phyloP scores from a whole-genome alignment of 495 filamentous ascomycete genomes.

The Penicillium longicatenatum region DNA sequence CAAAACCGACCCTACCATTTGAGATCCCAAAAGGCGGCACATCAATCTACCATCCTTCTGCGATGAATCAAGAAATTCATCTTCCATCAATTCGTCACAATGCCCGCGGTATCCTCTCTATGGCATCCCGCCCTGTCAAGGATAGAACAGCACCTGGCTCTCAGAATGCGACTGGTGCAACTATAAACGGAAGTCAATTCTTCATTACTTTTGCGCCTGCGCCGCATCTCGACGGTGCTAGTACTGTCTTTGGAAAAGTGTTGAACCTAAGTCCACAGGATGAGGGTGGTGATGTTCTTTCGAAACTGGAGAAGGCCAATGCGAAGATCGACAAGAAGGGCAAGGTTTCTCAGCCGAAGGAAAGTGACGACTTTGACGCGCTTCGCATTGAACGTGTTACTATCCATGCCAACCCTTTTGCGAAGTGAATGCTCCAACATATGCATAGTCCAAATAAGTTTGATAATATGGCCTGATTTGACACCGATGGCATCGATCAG shows the following conservation, averaged over 20 bases:
- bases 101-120: conserved; percentile 80
- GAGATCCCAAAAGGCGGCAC: conserved; percentile 72
- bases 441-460: background rate
- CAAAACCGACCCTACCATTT: conserved; percentile 45
- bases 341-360: conserved; percentile 63
- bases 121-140: conserved; percentile 82
- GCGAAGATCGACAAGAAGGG: conserved; percentile 88
- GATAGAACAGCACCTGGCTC: conserved; percentile 51
- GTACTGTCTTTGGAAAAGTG: conserved; percentile 90
- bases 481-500: background rate
- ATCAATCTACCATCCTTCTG: conserved; percentile 76
- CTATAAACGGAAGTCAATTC: conserved; percentile 93
- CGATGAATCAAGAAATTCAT: conserved; percentile 91
- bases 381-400: conserved; percentile 73
- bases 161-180: conserved; percentile 54
- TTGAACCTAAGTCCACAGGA: conserved; percentile 49
- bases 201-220: conserved; percentile 85
- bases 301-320: conserved; percentile 73
- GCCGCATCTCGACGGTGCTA: conserved; percentile 90
- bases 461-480: background rate
- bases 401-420: conserved; percentile 93
- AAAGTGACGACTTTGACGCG: conserved; percentile 49
- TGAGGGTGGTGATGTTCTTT: conserved; percentile 50
- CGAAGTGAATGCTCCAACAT: conserved; percentile 52
- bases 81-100: conserved; percentile 79